Base-by-base conservation (phyloP, 345 rosid genomes). In the Pugionium dolabratum region DNA sequence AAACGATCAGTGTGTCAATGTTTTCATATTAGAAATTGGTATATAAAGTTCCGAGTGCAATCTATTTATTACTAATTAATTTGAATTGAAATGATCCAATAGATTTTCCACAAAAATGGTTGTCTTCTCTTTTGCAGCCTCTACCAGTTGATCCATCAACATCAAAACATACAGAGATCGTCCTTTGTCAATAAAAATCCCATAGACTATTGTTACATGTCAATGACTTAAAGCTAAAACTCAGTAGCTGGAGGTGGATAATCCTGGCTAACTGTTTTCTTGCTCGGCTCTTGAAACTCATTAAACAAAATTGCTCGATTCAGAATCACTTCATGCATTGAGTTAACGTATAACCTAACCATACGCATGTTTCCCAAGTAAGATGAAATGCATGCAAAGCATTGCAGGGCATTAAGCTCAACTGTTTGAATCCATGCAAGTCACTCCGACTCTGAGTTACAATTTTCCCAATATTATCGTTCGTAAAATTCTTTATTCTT, bases 201-300 rank as follows among this genome's bases (percentile, higher is more conserved):
- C 25, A 41, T 2, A 42, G 4, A 11, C 50, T 50, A 54, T 56
- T 11, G 48, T 63, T 9, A 56, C 37, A 59, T 66, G 50, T 46
- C 2, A 1, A 44, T 35, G 52, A 35, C 43, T 7, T 36, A 31
- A 43, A 9, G 7, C 1, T 39, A 45, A 2, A 66, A 43, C 4
- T 69, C 32, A 35, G 70, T 74, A 88, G 96, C 95, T 90, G 97
- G 18, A 0, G 0, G 96, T 91, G 44, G 92, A 85, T 62, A 62
- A 88, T 73, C 79, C 91, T 81, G 43, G 97, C 95, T 31, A 88
- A 88, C 84, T 7, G 91, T 90, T 67, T 94, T 94, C 81, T 94
- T 94, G 84, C 99, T 94, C 0, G 97, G 69, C 77, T 90, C 99
- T 76, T 94, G 99, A 67, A 94, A 95, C 70, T 94, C 96, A 1